Evolutionary conservation across 768 basidiomycete genomes (phyloP).

Genomic region (Termitomyces sp.): DNA sequence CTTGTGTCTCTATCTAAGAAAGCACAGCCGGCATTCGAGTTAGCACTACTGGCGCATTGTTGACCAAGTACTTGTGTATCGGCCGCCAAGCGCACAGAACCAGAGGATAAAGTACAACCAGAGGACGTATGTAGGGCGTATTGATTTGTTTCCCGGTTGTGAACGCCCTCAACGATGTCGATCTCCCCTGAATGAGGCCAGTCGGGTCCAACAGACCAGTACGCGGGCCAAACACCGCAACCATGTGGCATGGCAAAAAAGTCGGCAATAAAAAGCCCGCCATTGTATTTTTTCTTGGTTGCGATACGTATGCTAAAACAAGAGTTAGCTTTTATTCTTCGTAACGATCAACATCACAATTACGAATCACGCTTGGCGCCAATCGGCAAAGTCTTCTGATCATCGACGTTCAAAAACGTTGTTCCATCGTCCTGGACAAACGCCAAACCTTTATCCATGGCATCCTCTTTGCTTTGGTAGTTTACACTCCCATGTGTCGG

Average conservation of each 20-base stretch:
- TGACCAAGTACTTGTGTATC: constrained; percentile 17
- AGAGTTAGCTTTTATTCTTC: not conserved
- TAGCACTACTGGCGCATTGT: constrained; percentile 33
- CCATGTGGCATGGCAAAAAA: constrained; percentile 67
- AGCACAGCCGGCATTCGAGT: constrained; percentile 43
- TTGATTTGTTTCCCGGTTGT: constrained; percentile 51
- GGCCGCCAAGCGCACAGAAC: constrained; percentile 12
- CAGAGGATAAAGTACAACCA: constrained; percentile 30
- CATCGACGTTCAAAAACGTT: constrained; percentile 59
- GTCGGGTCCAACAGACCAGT: constrained; percentile 40
- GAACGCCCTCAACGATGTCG: constrained; percentile 72
- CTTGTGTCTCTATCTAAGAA: constrained; percentile 28
- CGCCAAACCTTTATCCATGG: constrained; percentile 48
- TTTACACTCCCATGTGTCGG: constrained; percentile 69
- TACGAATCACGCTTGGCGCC: constrained; percentile 56
- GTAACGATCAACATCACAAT: constrained; percentile 12
- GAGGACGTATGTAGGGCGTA: constrained; percentile 58
- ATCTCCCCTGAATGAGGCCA: constrained; percentile 60
- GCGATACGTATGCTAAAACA: constrained; percentile 58
- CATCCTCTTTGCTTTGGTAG: constrained; percentile 44
- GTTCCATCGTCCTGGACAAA: constrained; percentile 54
- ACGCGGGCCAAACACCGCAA: constrained; percentile 59
- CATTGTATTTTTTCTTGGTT: constrained; percentile 52
- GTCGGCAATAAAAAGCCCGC: constrained; percentile 75
- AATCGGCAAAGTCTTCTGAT: constrained; percentile 36